These are phyloP conservation scores for Podila verticillata DNA, from an alignment of 192 early-diverging fungal species.

Conservation along the genomic window DNA sequence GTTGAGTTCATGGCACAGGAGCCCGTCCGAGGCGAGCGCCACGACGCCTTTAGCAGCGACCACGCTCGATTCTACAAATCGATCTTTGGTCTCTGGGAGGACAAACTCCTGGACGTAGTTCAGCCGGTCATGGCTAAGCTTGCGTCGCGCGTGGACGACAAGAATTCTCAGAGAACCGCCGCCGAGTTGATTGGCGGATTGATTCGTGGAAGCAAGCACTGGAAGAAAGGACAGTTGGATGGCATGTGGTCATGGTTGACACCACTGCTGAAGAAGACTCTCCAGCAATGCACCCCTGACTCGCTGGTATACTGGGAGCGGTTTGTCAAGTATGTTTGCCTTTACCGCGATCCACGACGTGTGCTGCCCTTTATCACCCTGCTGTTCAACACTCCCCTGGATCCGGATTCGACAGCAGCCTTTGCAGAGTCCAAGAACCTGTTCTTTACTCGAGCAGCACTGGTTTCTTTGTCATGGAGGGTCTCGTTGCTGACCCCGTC, in stretches of 20 bases:
- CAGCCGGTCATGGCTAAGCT: slow-evolving; percentile 66
- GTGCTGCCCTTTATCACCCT: slow-evolving; percentile 76
- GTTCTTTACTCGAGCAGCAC: slow-evolving; percentile 66
- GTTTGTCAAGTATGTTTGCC: slow-evolving; percentile 67
- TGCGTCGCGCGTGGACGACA: slow-evolving; percentile 67
- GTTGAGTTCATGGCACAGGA: slow-evolving; percentile 76
- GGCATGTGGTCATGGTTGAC: slow-evolving; percentile 78
- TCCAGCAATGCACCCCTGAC: slow-evolving; percentile 77
- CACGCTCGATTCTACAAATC: slow-evolving; percentile 73
- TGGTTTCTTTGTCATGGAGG: slow-evolving; percentile 79
- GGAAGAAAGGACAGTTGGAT: slow-evolving; percentile 59
- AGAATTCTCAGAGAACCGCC: slow-evolving; percentile 82
- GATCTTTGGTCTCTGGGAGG: slow-evolving; percentile 77
- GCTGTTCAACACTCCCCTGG: slow-evolving; percentile 71
- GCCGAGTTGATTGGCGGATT: slow-evolving; percentile 84
- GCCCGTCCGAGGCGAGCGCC: slow-evolving; percentile 61
- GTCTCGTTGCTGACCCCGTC: slow-evolving; percentile 59
- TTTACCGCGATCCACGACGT: slow-evolving; percentile 83
- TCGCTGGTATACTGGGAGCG: slow-evolving; percentile 81
- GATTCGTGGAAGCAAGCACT: slow-evolving; percentile 91
- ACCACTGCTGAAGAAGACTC: slow-evolving; percentile 67
- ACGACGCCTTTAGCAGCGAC: slow-evolving; percentile 71
- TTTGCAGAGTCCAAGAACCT: slow-evolving; percentile 88
- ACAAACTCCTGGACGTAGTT: slow-evolving; percentile 62
- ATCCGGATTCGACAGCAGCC: slow-evolving; percentile 82